Evolutionary conservation across 306 rosid species (phyloP).

Genomic region (Gastrolobium bilobum): DNA sequence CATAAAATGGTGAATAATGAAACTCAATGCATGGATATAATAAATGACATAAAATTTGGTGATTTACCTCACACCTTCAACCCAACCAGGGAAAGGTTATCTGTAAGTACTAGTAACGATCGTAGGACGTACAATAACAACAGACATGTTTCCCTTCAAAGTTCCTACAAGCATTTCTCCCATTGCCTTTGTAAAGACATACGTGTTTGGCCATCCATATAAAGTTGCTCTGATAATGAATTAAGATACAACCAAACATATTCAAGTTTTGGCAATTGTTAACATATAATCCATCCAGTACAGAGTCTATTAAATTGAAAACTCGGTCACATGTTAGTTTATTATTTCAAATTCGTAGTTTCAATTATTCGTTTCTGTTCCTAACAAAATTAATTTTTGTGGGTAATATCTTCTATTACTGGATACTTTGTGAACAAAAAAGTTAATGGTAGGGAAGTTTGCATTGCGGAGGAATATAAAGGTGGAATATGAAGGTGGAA

Average conservation of each 20-base stretch:
- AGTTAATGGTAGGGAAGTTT: too few species aligned
- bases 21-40: background rate
- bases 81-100: constrained; percentile 94
- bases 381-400: too few species aligned
- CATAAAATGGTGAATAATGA: background rate
- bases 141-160: constrained; percentile 51
- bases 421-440: too few species aligned
- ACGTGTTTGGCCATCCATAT: constrained; percentile 88
- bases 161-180: constrained; percentile 77
- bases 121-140: constrained; percentile 73
- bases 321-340: background rate
- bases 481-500: background rate
- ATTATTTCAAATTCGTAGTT: too few species aligned
- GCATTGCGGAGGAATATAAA: too few species aligned
- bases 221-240: constrained; percentile 57
- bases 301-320: background rate
- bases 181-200: constrained; percentile 88
- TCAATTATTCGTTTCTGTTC: too few species aligned
- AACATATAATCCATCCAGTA: background rate
- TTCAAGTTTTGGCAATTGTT: constrained; percentile 6
- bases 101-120: constrained; percentile 73
- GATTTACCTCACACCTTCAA: constrained; percentile 78
- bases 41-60: background rate
- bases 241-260: background rate
- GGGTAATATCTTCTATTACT: too few species aligned